Conservation (phyloP, 1,284 basidiomycete genomes). For the Puccinia coronata region DNA sequence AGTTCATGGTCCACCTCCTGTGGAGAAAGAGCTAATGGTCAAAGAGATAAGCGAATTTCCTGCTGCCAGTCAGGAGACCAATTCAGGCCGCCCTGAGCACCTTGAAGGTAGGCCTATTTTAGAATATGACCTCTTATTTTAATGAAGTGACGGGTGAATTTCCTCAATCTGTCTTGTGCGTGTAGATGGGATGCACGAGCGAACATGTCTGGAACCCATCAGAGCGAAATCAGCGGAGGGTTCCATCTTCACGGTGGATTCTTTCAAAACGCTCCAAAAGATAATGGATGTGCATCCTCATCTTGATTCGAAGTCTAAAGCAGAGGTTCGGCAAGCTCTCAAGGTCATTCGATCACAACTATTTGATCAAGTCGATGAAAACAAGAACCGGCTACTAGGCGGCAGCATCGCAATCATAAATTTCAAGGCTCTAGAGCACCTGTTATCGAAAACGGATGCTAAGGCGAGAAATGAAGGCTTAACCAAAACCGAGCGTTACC, state of each 20-base stretch:
- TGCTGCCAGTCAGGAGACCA: background rate
- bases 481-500: background rate
- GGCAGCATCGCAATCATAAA: conserved; percentile 1
- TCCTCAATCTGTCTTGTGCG: background rate
- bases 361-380: background rate
- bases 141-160: background rate
- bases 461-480: background rate
- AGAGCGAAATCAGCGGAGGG: background rate
- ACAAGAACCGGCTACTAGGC: conserved; percentile 2
- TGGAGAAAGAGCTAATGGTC: background rate
- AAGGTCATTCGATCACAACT: background rate
- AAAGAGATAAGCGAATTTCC: background rate
- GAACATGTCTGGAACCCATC: background rate
- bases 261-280: background rate
- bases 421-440: conserved; percentile 6
- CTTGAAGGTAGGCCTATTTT: background rate
- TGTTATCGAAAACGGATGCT: background rate
- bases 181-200: background rate
- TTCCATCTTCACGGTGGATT: conserved; percentile 1
- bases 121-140: background rate
- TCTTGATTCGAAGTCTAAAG: background rate
- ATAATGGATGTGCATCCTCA: background rate
- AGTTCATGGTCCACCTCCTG: background rate
- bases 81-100: background rate
- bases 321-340: background rate